These are phyloP conservation scores for Dicorynia guianensis DNA, from an alignment of 306 rosid genomes.

Conservation along the genomic window DNA sequence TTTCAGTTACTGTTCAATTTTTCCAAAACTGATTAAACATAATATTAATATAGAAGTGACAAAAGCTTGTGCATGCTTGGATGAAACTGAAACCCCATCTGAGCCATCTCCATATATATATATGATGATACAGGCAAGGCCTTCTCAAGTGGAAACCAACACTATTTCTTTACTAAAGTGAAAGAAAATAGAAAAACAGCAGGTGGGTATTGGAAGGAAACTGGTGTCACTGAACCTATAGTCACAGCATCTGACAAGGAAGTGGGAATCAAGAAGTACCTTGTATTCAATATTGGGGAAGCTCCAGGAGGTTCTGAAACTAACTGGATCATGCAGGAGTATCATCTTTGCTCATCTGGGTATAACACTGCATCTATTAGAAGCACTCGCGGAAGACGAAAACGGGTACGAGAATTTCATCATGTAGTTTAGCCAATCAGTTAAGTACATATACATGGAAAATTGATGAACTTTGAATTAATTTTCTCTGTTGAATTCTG, in stretches of 20 bases:
- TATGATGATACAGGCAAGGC: constrained; percentile 53
- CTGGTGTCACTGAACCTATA: constrained; percentile 43
- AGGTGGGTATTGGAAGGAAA: constrained; percentile 62
- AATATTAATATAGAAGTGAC: background rate
- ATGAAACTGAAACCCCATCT: constrained; percentile 24
- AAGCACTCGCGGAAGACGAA: constrained; percentile 32
- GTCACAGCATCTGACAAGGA: constrained; percentile 38
- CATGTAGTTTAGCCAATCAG: background rate
- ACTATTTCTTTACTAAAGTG: constrained; percentile 53
- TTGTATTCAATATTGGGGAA: constrained; percentile 51
- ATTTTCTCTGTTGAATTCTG: constrained; percentile 15
- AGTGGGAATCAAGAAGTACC: constrained; percentile 57
- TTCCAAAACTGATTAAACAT: background rate
- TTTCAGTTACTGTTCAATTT: constrained; percentile 4
- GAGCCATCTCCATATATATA: background rate
- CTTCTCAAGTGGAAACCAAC: constrained; percentile 49
- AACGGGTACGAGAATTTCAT: constrained; percentile 21
- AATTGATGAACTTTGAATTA: constrained; percentile 15
- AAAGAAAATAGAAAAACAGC: constrained; percentile 47
- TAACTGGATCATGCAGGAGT: constrained; percentile 63
- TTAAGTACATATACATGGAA: background rate
- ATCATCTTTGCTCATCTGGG: constrained; percentile 47
- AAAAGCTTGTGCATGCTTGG: constrained; percentile 30
- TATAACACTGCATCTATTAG: constrained; percentile 25
- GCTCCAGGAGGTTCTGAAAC: constrained; percentile 48